Conservation (phyloP, 2,329 filamentous ascomycete species). For the Penicillium sp. region DNA sequence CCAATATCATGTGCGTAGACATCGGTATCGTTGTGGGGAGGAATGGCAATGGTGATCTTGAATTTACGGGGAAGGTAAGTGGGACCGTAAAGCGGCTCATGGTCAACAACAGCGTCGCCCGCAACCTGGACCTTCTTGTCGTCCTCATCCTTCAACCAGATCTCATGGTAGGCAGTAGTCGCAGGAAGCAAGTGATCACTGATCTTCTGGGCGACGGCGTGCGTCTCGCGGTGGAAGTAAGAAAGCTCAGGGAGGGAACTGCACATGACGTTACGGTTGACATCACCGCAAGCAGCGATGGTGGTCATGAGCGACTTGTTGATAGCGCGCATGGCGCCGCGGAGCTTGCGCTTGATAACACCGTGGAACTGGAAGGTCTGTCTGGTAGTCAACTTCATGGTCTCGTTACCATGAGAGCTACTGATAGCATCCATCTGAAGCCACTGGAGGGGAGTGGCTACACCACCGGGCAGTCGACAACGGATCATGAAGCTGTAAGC, state of each 20-base stretch:
- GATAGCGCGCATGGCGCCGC: constrained; percentile 92
- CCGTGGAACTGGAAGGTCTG: constrained; percentile 99
- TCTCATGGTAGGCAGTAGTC: constrained; percentile 93
- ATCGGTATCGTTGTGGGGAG: constrained; percentile 95
- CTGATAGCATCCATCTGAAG: constrained; percentile 96
- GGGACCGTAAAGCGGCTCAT: constrained; percentile 89
- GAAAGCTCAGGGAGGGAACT: constrained; percentile 81
- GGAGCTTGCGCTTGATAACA: constrained; percentile 90
- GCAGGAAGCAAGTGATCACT: constrained; percentile 84
- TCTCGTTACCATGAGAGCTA: constrained; percentile 82
- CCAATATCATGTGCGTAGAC: constrained; percentile 97
- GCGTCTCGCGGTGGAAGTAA: constrained; percentile 71
- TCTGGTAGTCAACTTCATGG: constrained; percentile 96
- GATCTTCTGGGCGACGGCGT: constrained; percentile 69
- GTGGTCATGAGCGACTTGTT: constrained; percentile 94
- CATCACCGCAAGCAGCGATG: constrained; percentile 92
- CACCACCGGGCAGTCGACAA: constrained; percentile 80
- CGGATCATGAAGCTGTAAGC: constrained; percentile 99
- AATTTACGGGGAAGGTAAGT: constrained; percentile 97
- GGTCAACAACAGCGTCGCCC: constrained; percentile 85
- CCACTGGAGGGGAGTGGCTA: constrained; percentile 87
- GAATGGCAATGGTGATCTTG: constrained; percentile 97
- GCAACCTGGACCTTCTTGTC: constrained; percentile 88
- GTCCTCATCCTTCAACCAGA: constrained; percentile 83
- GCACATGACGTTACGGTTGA: constrained; percentile 99